Evolutionary conservation across 441 rosid genomes (phyloP), one percentile per base, ranked within the genome.

Genomic region (Croton laevigatus): DNA sequence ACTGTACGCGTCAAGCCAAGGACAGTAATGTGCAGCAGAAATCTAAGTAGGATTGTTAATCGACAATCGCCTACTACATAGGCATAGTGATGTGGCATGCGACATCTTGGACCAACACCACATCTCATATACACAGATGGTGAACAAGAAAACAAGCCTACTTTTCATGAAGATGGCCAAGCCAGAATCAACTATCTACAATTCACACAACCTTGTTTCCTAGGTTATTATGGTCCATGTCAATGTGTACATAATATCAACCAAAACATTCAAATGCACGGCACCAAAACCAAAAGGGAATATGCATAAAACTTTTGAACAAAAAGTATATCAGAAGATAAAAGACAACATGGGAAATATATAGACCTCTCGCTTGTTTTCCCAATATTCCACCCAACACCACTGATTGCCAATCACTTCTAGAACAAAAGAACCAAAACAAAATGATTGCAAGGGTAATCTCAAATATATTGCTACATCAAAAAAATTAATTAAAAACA

Each of bases 371-470:
- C 6, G 49, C 19, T 54, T 58, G 49, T 22, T 38, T 54, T 67
- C 19, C 19, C 48, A 36, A 36, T 54, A 38, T 55, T 55, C 52
- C 59, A 49, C 67, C 36, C 37, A 34, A 60, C 22, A 60, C 46
- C 20, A 60, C 59, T 62, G 23, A 51, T 20, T 46, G 10, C n/a
- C 73, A 32, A 22, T 58, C 71, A 68, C 38, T 49, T 40, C 49
- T 37, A 37, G 0, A 60, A 49, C 16, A 61, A 49, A 49, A 22
- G 13, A 70, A 49, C 2, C 59, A 42, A 42, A 44, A 53, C 40
- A 36, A 46, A 6, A 27, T 46, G 16, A 20, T 44, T 44, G 57
- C 75, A 36, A 34, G 40, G 7, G 13, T 8, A 62, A 40, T 55
- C 20, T 54, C 53, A 19, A 19, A 62, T 53, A 44, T 42, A 38